Conservation (phyloP, 1,284 basidiomycete genomes). For the Puccinia horiana region DNA sequence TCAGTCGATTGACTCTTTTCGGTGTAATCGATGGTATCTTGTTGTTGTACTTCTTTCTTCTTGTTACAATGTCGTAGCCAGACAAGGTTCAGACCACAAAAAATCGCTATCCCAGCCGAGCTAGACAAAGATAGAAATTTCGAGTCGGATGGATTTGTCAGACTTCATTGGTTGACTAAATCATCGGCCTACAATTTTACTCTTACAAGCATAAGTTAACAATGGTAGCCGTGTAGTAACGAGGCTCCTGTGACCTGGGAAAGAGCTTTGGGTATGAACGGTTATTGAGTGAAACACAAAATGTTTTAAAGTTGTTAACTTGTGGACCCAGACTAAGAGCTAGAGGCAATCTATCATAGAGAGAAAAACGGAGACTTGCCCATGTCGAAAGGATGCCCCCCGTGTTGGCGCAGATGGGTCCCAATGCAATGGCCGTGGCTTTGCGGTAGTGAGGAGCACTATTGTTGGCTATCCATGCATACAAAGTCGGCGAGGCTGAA, state of each 20-base stretch:
- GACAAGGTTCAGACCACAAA: conserved; percentile 27
- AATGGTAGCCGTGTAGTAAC: not conserved
- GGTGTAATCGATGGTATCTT: not conserved
- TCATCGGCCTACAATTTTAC: not conserved
- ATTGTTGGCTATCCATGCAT: conserved; percentile 48
- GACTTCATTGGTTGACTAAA: not conserved
- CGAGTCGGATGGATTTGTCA: no score
- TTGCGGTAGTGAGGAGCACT: conserved; percentile 40
- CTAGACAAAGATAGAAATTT: not conserved
- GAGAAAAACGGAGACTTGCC: conserved; percentile 17
- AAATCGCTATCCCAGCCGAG: conserved; percentile 9
- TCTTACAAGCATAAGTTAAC: conserved; percentile 27
- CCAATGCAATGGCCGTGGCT: conserved; percentile 41
- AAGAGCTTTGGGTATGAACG: not conserved
- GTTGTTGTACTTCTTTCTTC: conserved; percentile 4
- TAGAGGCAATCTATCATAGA: not conserved
- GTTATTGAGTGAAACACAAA: not conserved
- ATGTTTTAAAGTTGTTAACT: no score
- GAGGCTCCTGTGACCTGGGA: conserved; percentile 4
- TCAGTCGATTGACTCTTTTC: not conserved
- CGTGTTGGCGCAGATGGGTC: conserved; percentile 37
- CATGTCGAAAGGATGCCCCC: conserved; percentile 44
- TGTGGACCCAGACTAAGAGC: no score
- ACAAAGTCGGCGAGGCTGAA: conserved; percentile 38
- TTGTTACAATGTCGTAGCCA: conserved; percentile 37